A percentile compares a stretch with the other conserved stretches of the same genome.
Conservation (phyloP, 768 basidiomycete species). For the Filobasidium floriforme region DNA sequence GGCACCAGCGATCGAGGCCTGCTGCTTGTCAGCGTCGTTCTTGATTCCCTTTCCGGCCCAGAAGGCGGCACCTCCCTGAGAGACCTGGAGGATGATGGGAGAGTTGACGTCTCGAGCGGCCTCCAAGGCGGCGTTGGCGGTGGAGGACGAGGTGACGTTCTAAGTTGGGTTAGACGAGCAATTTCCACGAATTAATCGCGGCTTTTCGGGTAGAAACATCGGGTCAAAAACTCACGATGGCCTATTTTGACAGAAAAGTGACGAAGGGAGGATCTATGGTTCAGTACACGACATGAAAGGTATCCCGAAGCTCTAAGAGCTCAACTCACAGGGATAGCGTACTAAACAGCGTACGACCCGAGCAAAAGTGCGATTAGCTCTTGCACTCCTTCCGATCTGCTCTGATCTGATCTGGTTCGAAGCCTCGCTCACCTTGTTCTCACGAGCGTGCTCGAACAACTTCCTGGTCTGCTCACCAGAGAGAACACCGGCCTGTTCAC, state of each 20-base stretch:
- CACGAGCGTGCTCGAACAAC: conserved; percentile 87
- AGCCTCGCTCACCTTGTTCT: conserved; percentile 63
- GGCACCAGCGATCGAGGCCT: conserved; percentile 90
- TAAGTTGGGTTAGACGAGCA: conserved; percentile 39
- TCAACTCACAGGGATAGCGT: conserved; percentile 25
- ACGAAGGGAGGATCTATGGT: not conserved
- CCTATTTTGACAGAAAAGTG: conserved; percentile 29
- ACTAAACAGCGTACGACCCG: conserved; percentile 12
- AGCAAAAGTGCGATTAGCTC: not conserved
- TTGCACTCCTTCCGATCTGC: not conserved
- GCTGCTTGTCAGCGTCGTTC: conserved; percentile 71
- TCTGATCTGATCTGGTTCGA: not conserved
- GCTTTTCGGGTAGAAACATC: conserved; percentile 9
- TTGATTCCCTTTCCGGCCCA: conserved; percentile 92
- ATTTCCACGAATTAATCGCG: conserved; percentile 11
- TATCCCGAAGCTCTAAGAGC: not conserved
- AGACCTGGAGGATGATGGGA: conserved; percentile 95
- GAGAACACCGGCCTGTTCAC: conserved; percentile 73
- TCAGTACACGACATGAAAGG: not conserved
- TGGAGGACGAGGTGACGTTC: conserved; percentile 96
- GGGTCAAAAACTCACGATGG: conserved; percentile 46
- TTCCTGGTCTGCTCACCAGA: conserved; percentile 92
- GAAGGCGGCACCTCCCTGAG: conserved; percentile 92
- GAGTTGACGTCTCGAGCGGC: conserved; percentile 94
- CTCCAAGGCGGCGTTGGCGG: conserved; percentile 87